These are phyloP conservation scores for Candida sonorensis DNA, from an alignment of 805 yeast genomes.

Conservation along the genomic window DNA sequence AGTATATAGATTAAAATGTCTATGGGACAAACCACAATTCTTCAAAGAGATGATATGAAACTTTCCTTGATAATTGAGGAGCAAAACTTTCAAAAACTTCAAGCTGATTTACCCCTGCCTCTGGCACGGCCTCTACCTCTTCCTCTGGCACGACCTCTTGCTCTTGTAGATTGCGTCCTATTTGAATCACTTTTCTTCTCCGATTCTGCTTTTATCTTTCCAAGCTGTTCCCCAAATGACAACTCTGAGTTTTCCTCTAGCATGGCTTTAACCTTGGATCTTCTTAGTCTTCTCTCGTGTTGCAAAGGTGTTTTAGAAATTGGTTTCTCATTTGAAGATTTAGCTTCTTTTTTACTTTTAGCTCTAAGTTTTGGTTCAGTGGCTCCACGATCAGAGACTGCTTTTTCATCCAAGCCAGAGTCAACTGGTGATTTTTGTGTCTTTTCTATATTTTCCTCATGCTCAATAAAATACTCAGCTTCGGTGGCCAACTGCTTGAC, in stretches of 20 bases:
- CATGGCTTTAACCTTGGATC: constrained; percentile 1
- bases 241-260: constrained; percentile 1
- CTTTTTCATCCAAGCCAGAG: constrained; percentile 3
- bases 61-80: no score
- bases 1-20: no score
- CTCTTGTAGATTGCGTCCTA: constrained; percentile 1
- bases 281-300: constrained; percentile 1
- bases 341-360: neutral
- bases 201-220: neutral
- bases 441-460: constrained; percentile 7
- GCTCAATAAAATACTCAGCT: constrained; percentile 24
- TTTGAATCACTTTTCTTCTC: neutral
- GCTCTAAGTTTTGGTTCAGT: neutral
- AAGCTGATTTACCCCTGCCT: constrained; percentile 2
- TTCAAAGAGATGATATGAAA: no score
- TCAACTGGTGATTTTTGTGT: constrained; percentile 5
- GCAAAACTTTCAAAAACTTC: constrained; percentile 1
- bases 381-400: constrained; percentile 1
- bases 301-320: no score
- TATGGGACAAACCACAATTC: no score
- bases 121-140: constrained; percentile 1
- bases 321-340: neutral
- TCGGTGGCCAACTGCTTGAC: constrained; percentile 20
- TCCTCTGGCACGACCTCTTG: neutral
- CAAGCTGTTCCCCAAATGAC: constrained; percentile 1